Conservation (phyloP, 78 protist species). For the Dictyostelium capitatum region DNA sequence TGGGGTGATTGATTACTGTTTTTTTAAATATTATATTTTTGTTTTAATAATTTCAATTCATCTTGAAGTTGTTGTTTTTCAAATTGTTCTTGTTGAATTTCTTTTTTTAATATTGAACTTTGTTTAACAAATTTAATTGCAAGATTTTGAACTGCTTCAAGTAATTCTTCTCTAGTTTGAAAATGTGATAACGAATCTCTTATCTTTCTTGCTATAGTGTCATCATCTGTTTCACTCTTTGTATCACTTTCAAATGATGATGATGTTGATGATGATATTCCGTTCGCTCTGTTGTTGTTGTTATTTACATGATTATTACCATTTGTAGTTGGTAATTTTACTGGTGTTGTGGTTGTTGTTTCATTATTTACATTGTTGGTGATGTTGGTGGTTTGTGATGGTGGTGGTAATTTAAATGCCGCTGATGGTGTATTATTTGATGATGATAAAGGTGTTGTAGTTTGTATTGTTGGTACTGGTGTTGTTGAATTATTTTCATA, state of each 20-base stretch:
- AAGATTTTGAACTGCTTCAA: conserved; percentile 38
- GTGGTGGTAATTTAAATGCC: background rate
- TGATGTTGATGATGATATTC: background rate
- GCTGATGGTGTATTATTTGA: background rate
- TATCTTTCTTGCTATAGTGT: conserved; percentile 46
- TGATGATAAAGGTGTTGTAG: background rate
- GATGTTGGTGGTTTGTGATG: background rate
- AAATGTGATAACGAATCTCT: conserved; percentile 44
- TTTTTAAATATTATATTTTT: conserved; percentile 1
- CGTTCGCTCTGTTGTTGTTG: background rate
- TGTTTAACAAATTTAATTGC: conserved; percentile 72
- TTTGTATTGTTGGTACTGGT: background rate
- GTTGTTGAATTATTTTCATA: background rate
- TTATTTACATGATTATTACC: background rate
- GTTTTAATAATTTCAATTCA: conserved; percentile 4
- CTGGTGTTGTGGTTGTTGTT: background rate
- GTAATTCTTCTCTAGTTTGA: conserved; percentile 36
- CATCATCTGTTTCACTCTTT: conserved; percentile 22
- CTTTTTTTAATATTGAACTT: conserved; percentile 30
- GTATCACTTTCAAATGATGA: background rate
- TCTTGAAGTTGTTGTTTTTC: background rate
- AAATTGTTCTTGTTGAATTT: conserved; percentile 25
- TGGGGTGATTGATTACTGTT: too few relatives aligned
- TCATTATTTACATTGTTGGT: background rate
- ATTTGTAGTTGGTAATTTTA: background rate